Evolutionary conservation across 2,329 filamentous ascomycete species (phyloP), one percentile per base, ranked within the genome.

Genomic region (Diaporthe citrichinensis): DNA sequence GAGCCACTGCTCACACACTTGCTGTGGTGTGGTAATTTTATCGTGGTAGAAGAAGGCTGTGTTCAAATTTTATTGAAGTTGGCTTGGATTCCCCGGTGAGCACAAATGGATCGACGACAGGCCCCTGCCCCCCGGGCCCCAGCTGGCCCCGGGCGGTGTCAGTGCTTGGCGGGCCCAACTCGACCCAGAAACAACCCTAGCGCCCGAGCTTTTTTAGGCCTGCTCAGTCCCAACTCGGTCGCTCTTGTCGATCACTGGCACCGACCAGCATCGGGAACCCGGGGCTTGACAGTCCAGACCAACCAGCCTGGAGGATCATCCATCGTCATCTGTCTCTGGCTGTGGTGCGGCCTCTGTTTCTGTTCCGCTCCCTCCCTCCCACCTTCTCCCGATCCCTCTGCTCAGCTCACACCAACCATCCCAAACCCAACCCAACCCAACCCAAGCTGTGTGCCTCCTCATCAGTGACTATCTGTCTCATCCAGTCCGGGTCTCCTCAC

Each of bases 161-260:
- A 58, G 68, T 57, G 51, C 39, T 55, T 71, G 41, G 68, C 28
- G 58, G 58, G 58, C 36, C 59, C 59, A 51, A 34, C 10, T 25
- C 31, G 41, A 51, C 14, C 44, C 57, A 59, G n/a, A 62, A 61
- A 72, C 34, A 41, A 31, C 41, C 36, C 55, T 72, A 62, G 71
- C 44, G 71, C 46, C 44, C 55, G 57, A 49, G 55, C 53, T 39
- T 49, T 61, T 72, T 72, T 72, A 51, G 39, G 39, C 36, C 31
- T 15, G 31, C 20, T 28, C 46, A 68, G 46, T 53, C 62, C 62
- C 46, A 68, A 25, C 62, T 68, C 31, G 62, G 62, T 23, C 62
- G 8, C 46, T 68, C 31, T 68, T 68, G 62, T 53, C 62, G 65
- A 68, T 68, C 65, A 68, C 46, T 68, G 31, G 46, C 49, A 51